phyloP scores from a whole-genome alignment of 1,139 yeast genomes.

The Cylindricascospora bacillispora region DNA sequence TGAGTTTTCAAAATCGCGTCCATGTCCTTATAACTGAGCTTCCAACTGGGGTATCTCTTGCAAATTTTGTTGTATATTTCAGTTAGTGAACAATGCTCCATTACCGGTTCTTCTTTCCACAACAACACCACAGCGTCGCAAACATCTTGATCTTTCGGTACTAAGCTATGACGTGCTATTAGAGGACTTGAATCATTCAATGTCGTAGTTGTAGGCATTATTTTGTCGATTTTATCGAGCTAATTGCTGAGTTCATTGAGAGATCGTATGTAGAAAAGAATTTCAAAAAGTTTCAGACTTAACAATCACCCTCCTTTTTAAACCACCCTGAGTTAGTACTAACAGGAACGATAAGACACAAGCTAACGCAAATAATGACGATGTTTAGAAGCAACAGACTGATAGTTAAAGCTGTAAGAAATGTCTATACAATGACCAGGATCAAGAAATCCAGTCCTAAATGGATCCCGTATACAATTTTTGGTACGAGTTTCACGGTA shows the following conservation, averaged over 20 bases:
- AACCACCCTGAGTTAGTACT: too few species aligned
- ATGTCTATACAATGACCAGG: constrained; percentile 1
- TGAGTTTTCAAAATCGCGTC: constrained; percentile 3
- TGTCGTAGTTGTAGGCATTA: constrained; percentile 7
- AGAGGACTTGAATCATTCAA: constrained; percentile 6
- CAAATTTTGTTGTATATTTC: constrained; percentile 44
- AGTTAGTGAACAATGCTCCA: constrained; percentile 44
- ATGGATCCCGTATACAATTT: constrained; percentile 19
- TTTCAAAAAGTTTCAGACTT: constrained; percentile 7
- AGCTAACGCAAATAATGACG: too few species aligned
- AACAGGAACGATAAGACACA: too few species aligned
- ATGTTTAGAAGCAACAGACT: too few species aligned
- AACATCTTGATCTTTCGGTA: constrained; percentile 54
- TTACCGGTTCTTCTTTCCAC: constrained; percentile 58
- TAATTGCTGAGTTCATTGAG: too few species aligned
- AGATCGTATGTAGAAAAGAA: too few species aligned
- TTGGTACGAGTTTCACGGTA: constrained; percentile 19
- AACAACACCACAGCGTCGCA: constrained; percentile 48
- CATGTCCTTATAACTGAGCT: constrained; percentile 22
- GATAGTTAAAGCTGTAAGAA: too few species aligned
- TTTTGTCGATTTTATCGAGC: too few species aligned
- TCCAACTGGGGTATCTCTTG: constrained; percentile 46
- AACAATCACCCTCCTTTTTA: too few species aligned
- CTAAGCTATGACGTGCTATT: constrained; percentile 7
- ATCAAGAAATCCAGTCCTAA: constrained; percentile 6